Percentiles rank a stretch among this genome's conserved stretches.
phyloP scores from a whole-genome alignment of 306 rosid genomes.

The Rosa lucieae region DNA sequence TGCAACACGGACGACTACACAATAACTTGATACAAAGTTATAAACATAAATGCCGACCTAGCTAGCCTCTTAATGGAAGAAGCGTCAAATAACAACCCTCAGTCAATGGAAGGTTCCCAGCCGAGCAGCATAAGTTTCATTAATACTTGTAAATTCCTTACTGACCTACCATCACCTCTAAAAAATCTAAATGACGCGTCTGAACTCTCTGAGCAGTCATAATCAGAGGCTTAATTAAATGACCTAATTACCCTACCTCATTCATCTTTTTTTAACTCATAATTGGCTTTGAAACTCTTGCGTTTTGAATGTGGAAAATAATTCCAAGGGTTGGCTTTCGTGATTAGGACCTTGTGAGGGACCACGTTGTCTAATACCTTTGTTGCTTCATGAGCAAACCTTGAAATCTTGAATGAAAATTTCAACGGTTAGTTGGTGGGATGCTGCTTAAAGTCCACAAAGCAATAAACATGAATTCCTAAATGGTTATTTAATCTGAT shows the following conservation, averaged over 20 bases:
- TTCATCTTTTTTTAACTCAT: neutral
- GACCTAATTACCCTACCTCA: conserved; percentile 24
- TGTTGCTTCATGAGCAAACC: conserved; percentile 27
- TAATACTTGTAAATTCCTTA: neutral
- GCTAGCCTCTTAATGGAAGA: no score
- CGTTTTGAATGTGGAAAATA: conserved; percentile 21
- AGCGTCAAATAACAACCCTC: no score
- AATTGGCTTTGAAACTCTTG: conserved; percentile 2
- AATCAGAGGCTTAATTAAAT: neutral
- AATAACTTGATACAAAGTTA: no score
- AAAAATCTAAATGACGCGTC: conserved; percentile 20
- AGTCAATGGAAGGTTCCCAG: conserved; percentile 24
- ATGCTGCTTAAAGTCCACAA: conserved; percentile 64
- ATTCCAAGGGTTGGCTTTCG: conserved; percentile 6
- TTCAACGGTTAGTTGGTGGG: conserved; percentile 83
- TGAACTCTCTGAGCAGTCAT: conserved; percentile 22
- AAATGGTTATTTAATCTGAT: conserved; percentile 50
- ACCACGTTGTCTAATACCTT: conserved; percentile 30
- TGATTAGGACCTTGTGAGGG: conserved; percentile 32
- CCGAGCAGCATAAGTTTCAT: neutral
- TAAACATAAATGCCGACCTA: no score
- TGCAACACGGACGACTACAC: no score
- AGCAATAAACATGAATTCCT: conserved; percentile 42
- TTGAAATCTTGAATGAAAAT: conserved; percentile 32
- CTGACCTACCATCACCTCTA: conserved; percentile 5